Percentiles rank a stretch among this genome's conserved stretches.
Evolutionary conservation across 192 early-diverging fungal genomes (phyloP).

Genomic region (Coemansia sp.): DNA sequence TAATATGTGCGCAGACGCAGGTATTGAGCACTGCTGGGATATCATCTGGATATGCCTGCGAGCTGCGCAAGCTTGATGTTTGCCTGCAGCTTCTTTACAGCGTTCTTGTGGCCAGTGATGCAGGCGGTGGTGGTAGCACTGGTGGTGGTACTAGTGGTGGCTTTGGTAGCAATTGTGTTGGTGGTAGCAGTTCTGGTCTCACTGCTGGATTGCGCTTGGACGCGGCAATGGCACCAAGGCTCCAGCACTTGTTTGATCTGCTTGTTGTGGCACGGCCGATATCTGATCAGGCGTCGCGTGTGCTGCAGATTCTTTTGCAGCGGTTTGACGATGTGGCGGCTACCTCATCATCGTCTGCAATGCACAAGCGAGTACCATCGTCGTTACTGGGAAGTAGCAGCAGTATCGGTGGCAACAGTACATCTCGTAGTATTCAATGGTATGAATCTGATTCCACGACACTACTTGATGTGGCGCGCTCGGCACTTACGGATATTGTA

Average conservation of each 20-base stretch:
- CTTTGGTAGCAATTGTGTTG: background rate
- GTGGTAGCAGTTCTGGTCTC: background rate
- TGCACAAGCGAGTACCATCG: background rate
- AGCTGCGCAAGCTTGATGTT: constrained; percentile 26
- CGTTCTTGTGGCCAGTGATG: constrained; percentile 19
- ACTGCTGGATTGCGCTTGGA: constrained; percentile 13
- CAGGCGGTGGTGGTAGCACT: background rate
- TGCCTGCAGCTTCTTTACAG: constrained; percentile 32
- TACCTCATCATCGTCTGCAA: background rate
- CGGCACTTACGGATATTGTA: constrained; percentile 28
- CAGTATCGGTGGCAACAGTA: background rate
- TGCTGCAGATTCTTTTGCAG: constrained; percentile 33
- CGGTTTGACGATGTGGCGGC: constrained; percentile 29
- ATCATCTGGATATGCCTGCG: constrained; percentile 11
- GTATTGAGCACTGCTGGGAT: background rate
- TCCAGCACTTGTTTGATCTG: constrained; percentile 39
- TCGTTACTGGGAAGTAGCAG: background rate
- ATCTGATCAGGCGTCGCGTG: constrained; percentile 35
- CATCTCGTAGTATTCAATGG: constrained; percentile 10
- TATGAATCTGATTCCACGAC: constrained; percentile 30
- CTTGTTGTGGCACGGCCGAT: constrained; percentile 36
- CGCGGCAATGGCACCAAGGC: constrained; percentile 20
- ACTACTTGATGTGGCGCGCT: constrained; percentile 20
- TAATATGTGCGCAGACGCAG: constrained; percentile 7
- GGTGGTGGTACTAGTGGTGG: background rate